phyloP scores from a whole-genome alignment of 495 filamentous ascomycete genomes.

The Neurospora tetraspora region DNA sequence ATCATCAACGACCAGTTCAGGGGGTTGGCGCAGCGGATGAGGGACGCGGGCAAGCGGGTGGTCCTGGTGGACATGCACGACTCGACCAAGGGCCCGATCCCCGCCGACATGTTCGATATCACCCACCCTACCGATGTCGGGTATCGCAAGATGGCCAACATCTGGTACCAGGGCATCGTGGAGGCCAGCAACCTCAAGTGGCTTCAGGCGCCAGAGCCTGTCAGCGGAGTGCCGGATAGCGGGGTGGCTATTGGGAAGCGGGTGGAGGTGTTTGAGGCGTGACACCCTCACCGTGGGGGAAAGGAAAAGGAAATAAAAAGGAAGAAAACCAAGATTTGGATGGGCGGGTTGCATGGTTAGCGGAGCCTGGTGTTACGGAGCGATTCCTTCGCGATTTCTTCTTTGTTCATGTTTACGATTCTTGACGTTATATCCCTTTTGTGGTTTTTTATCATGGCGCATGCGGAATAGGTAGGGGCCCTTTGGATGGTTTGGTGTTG shows the following conservation, averaged over 20 bases:
- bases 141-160: constrained; percentile 43
- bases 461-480: too few species aligned
- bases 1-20: constrained; percentile 32
- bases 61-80: constrained; percentile 42
- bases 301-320: neutral
- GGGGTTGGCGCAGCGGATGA: constrained; percentile 22
- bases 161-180: constrained; percentile 39
- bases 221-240: constrained; percentile 13
- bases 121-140: constrained; percentile 42
- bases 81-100: constrained; percentile 13
- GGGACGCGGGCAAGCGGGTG: constrained; percentile 19
- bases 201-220: constrained; percentile 14
- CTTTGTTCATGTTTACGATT: neutral
- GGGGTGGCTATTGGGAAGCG: neutral
- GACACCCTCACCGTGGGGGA: neutral
- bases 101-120: constrained; percentile 32
- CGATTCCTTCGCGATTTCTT: neutral
- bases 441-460: neutral
- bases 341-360: neutral
- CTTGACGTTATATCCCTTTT: neutral
- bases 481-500: too few species aligned
- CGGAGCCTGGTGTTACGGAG: neutral
- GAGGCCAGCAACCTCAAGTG: constrained; percentile 16
- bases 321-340: neutral
- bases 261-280: neutral